A percentile compares a stretch with the other conserved stretches of the same genome.
Conservation (phyloP, 148 eudicot genomes). For the Heliamphora exappendiculata region DNA sequence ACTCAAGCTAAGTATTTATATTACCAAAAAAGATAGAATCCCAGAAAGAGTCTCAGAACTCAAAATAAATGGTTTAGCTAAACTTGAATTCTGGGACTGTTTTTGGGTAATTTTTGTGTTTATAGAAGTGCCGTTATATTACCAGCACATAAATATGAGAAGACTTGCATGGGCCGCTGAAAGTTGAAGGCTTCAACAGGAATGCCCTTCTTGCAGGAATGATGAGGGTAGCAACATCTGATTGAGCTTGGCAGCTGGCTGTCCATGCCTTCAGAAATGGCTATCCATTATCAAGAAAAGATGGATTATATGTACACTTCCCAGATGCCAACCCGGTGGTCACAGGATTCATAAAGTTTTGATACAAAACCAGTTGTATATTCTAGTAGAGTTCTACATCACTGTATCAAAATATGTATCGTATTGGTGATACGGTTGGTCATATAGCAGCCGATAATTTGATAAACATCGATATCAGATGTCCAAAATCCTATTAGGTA, state of each 20-base stretch:
- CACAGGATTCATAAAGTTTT: background rate
- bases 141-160: conserved; percentile 31
- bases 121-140: background rate
- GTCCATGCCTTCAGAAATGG: conserved; percentile 47
- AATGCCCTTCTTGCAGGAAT: conserved; percentile 31
- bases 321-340: background rate
- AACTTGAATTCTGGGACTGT: too few species aligned
- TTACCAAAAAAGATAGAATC: too few species aligned
- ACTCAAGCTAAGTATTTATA: background rate
- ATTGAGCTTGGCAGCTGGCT: conserved; percentile 24
- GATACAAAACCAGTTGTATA: too few species aligned
- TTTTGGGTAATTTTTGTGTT: too few species aligned
- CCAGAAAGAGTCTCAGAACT: too few species aligned
- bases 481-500: too few species aligned
- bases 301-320: background rate
- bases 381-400: too few species aligned
- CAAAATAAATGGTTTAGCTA: too few species aligned
- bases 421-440: too few species aligned
- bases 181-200: conserved; percentile 31
- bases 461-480: too few species aligned
- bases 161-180: conserved; percentile 48
- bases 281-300: conserved; percentile 10
- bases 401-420: too few species aligned
- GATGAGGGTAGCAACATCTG: conserved; percentile 7
- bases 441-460: too few species aligned